Evolutionary conservation across 345 rosid species (phyloP).

Genomic region (Euphorbia lathyris): DNA sequence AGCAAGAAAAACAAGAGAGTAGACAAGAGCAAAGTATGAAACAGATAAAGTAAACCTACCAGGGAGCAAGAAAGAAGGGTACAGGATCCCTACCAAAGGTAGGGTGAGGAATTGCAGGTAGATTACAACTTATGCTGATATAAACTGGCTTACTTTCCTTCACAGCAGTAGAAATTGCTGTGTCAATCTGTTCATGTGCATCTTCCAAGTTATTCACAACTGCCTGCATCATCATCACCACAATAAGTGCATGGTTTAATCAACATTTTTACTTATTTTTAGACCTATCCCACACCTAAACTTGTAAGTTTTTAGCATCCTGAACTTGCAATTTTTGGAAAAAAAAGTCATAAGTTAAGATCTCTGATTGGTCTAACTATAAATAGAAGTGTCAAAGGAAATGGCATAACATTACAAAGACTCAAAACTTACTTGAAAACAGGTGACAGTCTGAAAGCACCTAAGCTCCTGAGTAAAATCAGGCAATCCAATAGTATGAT

Average conservation of each 20-base stretch:
- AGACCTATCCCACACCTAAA: neutral
- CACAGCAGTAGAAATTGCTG: conserved; percentile 67
- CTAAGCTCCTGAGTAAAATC: conserved; percentile 65
- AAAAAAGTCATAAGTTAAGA: too few relatives aligned
- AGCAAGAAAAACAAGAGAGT: neutral
- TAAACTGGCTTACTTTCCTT: conserved; percentile 72
- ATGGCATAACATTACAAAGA: too few relatives aligned
- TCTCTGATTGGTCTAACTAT: too few relatives aligned
- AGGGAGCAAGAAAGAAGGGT: conserved; percentile 53
- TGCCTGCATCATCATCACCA: conserved; percentile 53
- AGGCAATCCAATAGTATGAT: conserved; percentile 69
- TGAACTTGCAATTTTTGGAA: too few relatives aligned
- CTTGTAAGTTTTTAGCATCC: too few relatives aligned
- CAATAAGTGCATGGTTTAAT: too few relatives aligned
- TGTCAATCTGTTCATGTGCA: conserved; percentile 64
- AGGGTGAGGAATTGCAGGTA: conserved; percentile 61
- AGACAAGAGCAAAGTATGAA: too few relatives aligned
- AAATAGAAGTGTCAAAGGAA: too few relatives aligned
- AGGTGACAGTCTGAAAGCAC: conserved; percentile 61
- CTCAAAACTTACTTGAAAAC: conserved; percentile 42
- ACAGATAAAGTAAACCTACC: conserved; percentile 32
- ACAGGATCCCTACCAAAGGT: conserved; percentile 62
- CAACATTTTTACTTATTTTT: too few relatives aligned
- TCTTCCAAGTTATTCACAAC: conserved; percentile 73
- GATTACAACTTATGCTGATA: conserved; percentile 66